phyloP scores from a whole-genome alignment of 1,139 yeast genomes.

The Suhomyces bolitotheri region DNA sequence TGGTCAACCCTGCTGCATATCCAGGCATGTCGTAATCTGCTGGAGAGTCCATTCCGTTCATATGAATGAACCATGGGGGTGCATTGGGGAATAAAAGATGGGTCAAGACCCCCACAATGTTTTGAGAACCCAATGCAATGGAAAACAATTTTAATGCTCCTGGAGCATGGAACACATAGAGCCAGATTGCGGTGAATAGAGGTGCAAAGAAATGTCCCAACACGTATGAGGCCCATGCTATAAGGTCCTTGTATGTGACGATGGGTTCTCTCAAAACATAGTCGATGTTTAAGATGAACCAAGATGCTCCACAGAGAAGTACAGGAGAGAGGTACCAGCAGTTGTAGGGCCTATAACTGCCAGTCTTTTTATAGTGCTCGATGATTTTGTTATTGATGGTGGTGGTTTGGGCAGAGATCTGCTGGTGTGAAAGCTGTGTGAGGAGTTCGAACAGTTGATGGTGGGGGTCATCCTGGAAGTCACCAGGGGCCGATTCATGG shows the following conservation, averaged over 20 bases:
- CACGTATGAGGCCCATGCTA: conserved; percentile 64
- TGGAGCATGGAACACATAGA: conserved; percentile 67
- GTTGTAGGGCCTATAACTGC: conserved; percentile 18
- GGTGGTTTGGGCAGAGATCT: conserved; percentile 11
- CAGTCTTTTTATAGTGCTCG: conserved; percentile 6
- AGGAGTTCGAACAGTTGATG: conserved; percentile 12
- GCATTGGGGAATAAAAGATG: conserved; percentile 66
- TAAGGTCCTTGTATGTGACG: conserved; percentile 43
- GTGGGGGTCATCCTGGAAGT: conserved; percentile 15
- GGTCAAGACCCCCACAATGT: conserved; percentile 58
- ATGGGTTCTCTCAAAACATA: conserved; percentile 36
- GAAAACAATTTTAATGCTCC: conserved; percentile 57
- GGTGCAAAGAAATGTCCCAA: conserved; percentile 61
- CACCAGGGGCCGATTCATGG: conserved; percentile 11
- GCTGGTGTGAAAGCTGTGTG: conserved; percentile 4
- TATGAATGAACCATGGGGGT: conserved; percentile 70
- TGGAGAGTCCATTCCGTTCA: conserved; percentile 53
- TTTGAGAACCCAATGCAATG: conserved; percentile 57
- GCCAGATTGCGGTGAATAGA: conserved; percentile 59
- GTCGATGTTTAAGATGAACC: conserved; percentile 44
- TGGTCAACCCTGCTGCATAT: conserved; percentile 66
- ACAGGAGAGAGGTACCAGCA: conserved; percentile 31
- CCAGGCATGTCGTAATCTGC: conserved; percentile 65
- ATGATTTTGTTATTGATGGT: conserved; percentile 11
- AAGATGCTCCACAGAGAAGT: conserved; percentile 30